phyloP scores from a whole-genome alignment of 495 filamentous ascomycete genomes.

The Aspergillus kassunensis region DNA sequence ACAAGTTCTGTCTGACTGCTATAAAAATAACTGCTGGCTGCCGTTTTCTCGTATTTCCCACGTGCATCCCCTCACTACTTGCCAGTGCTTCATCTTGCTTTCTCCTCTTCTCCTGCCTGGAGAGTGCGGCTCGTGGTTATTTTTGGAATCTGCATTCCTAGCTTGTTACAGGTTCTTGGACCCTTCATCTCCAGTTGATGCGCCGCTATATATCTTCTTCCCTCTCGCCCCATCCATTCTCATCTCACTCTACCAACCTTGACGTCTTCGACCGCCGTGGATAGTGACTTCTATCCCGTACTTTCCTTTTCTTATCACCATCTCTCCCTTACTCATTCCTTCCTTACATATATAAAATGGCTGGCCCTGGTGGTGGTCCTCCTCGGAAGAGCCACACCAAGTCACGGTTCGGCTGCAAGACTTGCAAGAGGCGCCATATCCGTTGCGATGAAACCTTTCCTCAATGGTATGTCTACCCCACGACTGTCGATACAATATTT shows the following conservation, averaged over 20 bases:
- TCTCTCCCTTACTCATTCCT: conserved; percentile 4
- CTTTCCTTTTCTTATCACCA: conserved; percentile 6
- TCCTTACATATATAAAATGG: conserved; percentile 27
- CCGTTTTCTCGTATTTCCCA: conserved; percentile 33
- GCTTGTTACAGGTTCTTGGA: too few relatives aligned
- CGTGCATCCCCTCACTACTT: conserved; percentile 16
- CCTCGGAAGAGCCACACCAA: conserved; percentile 85
- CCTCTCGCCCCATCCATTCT: not conserved
- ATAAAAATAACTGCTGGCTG: conserved; percentile 15
- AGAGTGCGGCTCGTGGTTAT: conserved; percentile 28
- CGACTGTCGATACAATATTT: not conserved
- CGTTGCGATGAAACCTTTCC: conserved; percentile 96
- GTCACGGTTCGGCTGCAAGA: conserved; percentile 94
- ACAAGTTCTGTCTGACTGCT: not conserved
- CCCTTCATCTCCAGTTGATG: not conserved
- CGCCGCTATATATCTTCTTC: conserved; percentile 2
- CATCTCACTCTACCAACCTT: not conserved
- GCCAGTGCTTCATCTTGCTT: conserved; percentile 10
- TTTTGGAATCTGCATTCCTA: conserved; percentile 26
- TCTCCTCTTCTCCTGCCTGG: conserved; percentile 1
- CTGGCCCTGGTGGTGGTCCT: conserved; percentile 50
- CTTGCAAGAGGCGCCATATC: conserved; percentile 96
- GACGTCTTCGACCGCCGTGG: not conserved
- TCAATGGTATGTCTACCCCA: conserved; percentile 81
- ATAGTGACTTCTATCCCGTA: conserved; percentile 15